phyloP scores from a whole-genome alignment of 495 filamentous ascomycete species.

The Cercophora scortea region DNA sequence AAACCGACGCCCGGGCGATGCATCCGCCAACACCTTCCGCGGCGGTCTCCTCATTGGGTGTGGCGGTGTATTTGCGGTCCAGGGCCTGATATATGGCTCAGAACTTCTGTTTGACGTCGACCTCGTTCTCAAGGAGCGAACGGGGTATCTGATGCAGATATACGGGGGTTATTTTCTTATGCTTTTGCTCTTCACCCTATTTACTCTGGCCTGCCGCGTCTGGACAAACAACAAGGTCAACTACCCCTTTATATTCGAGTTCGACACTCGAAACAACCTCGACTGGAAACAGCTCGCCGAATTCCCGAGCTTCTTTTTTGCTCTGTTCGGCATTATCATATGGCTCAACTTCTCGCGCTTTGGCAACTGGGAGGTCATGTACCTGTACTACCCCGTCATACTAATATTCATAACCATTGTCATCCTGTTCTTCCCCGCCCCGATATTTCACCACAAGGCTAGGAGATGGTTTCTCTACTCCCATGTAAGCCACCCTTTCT shows the following conservation, averaged over 20 bases:
- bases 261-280: conserved; percentile 73
- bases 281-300: conserved; percentile 87
- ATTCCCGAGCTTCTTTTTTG: conserved; percentile 69
- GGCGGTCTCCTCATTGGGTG: conserved; percentile 72
- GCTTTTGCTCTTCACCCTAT: conserved; percentile 64
- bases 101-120: conserved; percentile 47
- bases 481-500: conserved; percentile 47
- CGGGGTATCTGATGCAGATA: conserved; percentile 74
- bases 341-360: conserved; percentile 78
- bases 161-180: conserved; percentile 81
- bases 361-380: conserved; percentile 55
- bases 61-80: conserved; percentile 63
- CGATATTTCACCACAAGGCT: conserved; percentile 65
- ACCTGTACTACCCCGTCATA: conserved; percentile 82
- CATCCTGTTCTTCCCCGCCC: conserved; percentile 68
- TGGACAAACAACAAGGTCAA: conserved; percentile 85
- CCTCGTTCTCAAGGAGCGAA: conserved; percentile 36
- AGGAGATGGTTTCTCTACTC: conserved; percentile 80
- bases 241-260: conserved; percentile 94
- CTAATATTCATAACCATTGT: conserved; percentile 57
- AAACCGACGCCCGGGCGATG: conserved; percentile 55
- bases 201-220: conserved; percentile 69
- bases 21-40: conserved; percentile 64
- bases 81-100: conserved; percentile 62
- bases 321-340: conserved; percentile 70